Base-by-base conservation (phyloP, 179 eudicot species). In the Patellifolia procumbens region DNA sequence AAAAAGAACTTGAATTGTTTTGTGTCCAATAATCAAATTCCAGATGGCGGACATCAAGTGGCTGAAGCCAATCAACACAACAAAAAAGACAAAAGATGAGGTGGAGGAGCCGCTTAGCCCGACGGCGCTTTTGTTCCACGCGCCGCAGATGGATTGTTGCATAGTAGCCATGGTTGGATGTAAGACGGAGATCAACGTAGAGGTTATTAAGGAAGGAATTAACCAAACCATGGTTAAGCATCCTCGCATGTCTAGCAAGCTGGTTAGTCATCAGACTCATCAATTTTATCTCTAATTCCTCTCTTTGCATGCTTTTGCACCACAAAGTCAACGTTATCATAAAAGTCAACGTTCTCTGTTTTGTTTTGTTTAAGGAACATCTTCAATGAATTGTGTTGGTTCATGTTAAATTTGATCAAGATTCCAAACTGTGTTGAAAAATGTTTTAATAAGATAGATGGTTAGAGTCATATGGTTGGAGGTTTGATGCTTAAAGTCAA, bases 191-290 rank as follows among this genome's bases (percentile, higher is more conserved):
- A 59, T 81, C n/a, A 74, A 83, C 8, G 73, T 74, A 5, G 81
- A 78, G 16, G 75, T 70, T 8, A 35, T 85, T 34, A 83, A 51
- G 26, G 55, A 80, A 20, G 88, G 86, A 4, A 43, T 79, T 56
- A 48, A 22, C 1, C 74, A 69, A 16, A 78, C 75, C 35, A 56
- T 83, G 61, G 35, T 83, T 31, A 85, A 83, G 64, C 88, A 85
- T 48, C 88, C 88, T 73, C 84, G 88, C 24, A 76, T 85, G 70
- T 81, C 81, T 20, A 83, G 86, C 52, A 83, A 83, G 17, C 56
- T 85, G 76, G 88, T 84, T 71, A 17, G 60, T 69, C n/a, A 10
- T 46, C 2, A 6, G 3, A 10, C 10, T 7, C 26, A 28, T 11
- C 13, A 22, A 52, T 32, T 13, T 49, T 45, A 12, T 34, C 13